Percentiles rank a stretch among this genome's conserved stretches.
Evolutionary conservation across 1,139 yeast genomes (phyloP).

Genomic region (Suhomyces atakaporum): DNA sequence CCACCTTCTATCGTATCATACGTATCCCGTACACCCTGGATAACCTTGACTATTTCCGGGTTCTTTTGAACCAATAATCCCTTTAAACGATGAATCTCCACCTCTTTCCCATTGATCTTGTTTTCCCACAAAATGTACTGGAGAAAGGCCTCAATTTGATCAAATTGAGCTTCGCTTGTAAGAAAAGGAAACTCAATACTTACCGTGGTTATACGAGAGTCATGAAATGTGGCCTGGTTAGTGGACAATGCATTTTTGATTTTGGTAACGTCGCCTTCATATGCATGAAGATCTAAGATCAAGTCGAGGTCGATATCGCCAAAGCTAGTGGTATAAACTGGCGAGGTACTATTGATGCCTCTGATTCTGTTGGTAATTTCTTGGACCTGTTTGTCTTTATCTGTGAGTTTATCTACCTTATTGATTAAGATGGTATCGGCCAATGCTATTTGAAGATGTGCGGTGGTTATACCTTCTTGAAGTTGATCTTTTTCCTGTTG

Average conservation of each 20-base stretch:
- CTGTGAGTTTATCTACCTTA: conserved; percentile 59
- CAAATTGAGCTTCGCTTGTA: conserved; percentile 31
- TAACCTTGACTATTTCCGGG: conserved; percentile 44
- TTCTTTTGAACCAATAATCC: conserved; percentile 58
- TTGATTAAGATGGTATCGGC: conserved; percentile 83
- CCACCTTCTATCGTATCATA: conserved; percentile 73
- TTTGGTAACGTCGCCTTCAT: conserved; percentile 50
- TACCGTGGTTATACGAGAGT: conserved; percentile 63
- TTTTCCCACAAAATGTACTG: conserved; percentile 73
- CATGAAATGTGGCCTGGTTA: conserved; percentile 34
- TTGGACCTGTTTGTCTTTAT: conserved; percentile 22
- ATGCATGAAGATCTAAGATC: conserved; percentile 80
- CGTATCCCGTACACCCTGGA: conserved; percentile 94
- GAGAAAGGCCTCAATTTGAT: conserved; percentile 56
- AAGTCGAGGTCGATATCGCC: conserved; percentile 65
- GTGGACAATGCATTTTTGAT: conserved; percentile 24
- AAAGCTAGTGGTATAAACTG: conserved; percentile 64
- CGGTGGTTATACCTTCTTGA: conserved; percentile 67
- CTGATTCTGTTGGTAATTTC: conserved; percentile 41
- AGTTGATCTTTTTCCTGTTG: conserved; percentile 34
- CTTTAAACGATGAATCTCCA: conserved; percentile 81
- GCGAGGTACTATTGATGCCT: conserved; percentile 68
- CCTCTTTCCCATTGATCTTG: conserved; percentile 36
- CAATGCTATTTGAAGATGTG: conserved; percentile 85
- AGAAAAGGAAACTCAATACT: conserved; percentile 55